Conservation (phyloP, 805 yeast species). For the Pichia kluyveri region DNA sequence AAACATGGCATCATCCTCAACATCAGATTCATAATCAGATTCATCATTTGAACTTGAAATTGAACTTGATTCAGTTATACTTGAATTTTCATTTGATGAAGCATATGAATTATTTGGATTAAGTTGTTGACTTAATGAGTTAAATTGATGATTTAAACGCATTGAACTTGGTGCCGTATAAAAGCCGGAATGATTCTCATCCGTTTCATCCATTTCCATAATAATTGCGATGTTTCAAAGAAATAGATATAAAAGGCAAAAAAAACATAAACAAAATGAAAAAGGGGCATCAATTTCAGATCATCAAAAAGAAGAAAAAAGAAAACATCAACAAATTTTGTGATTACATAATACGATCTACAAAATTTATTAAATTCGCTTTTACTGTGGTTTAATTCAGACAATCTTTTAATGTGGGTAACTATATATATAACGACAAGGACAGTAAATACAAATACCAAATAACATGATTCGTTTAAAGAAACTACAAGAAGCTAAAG, state of each 20-base stretch:
- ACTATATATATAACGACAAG: no score
- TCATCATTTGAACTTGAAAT: not conserved
- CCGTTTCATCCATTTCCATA: no score
- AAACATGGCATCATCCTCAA: not conserved
- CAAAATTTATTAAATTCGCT: no score
- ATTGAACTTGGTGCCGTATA: not conserved
- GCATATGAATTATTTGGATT: not conserved
- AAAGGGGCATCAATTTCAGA: not conserved
- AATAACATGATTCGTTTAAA: slow-evolving; percentile 18
- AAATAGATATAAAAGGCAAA: no score
- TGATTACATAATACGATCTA: no score
- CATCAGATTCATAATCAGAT: not conserved
- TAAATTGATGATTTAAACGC: no score
- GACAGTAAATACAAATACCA: no score
- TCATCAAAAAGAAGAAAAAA: not conserved
- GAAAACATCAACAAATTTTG: no score
- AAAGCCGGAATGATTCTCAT: not conserved
- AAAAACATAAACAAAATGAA: not conserved
- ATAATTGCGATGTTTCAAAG: no score
- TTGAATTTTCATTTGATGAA: not conserved
- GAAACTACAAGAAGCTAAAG: slow-evolving; percentile 23
- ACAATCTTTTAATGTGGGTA: no score
- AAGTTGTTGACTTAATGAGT: no score
- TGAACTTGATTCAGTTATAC: not conserved
- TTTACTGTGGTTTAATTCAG: no score